Percentiles rank a stretch among this genome's conserved stretches.
These are phyloP conservation scores for Teunomyces cretensis DNA, from an alignment of 805 yeast species.

Conservation along the genomic window DNA sequence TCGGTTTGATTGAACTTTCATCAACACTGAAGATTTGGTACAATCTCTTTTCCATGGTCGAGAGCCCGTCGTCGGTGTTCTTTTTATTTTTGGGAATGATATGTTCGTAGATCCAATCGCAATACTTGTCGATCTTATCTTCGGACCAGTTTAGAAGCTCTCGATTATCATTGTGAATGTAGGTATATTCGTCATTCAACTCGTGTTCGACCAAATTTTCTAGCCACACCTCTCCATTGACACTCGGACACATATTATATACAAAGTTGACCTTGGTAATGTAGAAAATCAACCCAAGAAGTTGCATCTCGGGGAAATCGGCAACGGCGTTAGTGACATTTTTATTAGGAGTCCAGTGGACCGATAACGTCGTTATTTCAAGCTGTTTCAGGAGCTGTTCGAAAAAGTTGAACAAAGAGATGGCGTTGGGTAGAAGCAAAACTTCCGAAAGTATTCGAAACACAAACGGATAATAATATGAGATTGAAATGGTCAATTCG, in stretches of 20 bases:
- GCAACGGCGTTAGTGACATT: background rate
- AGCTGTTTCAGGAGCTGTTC: conserved; percentile 7
- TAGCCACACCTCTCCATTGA: conserved; percentile 19
- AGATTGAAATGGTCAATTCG: background rate
- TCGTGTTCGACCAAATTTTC: conserved; percentile 16
- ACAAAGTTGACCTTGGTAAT: conserved; percentile 32
- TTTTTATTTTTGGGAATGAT: conserved; percentile 23
- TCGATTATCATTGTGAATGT: conserved; percentile 10
- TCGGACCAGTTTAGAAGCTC: conserved; percentile 50
- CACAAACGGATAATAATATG: conserved; percentile 36
- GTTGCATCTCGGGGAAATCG: conserved; percentile 37
- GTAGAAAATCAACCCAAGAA: conserved; percentile 31
- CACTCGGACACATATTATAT: conserved; percentile 9
- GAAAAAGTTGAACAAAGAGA: conserved; percentile 44
- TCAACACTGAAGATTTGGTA: conserved; percentile 31
- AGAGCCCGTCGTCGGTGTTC: conserved; percentile 13
- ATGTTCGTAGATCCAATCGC: conserved; percentile 48
- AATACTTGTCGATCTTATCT: conserved; percentile 44
- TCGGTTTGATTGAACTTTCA: background rate
- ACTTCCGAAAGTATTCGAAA: conserved; percentile 42
- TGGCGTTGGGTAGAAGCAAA: conserved; percentile 47
- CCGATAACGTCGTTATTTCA: background rate
- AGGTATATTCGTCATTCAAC: conserved; percentile 16
- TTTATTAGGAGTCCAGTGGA: background rate
- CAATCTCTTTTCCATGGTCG: conserved; percentile 31